Conservation (phyloP, 1,284 basidiomycete genomes). For the Apiotrichum gracile region DNA sequence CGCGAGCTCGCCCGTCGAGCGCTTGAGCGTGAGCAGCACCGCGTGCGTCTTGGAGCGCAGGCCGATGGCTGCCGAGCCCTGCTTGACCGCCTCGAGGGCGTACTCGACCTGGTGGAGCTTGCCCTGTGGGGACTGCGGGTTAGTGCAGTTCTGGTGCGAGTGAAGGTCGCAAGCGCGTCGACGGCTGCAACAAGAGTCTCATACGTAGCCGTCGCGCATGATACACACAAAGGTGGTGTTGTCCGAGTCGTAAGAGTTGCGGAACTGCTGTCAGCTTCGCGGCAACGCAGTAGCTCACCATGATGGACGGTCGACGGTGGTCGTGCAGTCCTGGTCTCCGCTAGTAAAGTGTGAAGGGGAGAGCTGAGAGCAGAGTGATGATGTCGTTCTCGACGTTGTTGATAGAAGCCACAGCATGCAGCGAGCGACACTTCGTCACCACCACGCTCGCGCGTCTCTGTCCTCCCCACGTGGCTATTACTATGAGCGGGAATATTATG, state of each 20-base stretch:
- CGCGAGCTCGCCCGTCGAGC: conserved; percentile 96
- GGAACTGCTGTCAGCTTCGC: conserved; percentile 57
- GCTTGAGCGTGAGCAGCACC: conserved; percentile 88
- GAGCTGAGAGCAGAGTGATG: background rate
- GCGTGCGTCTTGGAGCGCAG: conserved; percentile 92
- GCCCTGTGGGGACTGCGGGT: conserved; percentile 40
- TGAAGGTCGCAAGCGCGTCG: too few species aligned
- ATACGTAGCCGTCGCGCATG: too few species aligned
- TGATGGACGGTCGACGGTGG: conserved; percentile 9
- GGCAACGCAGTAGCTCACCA: conserved; percentile 8
- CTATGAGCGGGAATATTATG: too few species aligned
- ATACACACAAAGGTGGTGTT: conserved; percentile 74
- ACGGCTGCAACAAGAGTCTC: too few species aligned
- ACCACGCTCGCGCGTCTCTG: conserved; percentile 8
- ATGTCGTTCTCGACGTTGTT: too few species aligned
- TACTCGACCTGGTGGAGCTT: conserved; percentile 84
- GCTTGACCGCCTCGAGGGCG: conserved; percentile 98
- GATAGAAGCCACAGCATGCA: background rate
- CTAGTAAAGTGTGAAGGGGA: background rate
- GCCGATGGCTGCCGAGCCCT: conserved; percentile 96
- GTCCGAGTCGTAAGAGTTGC: conserved; percentile 92
- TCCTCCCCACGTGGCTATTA: conserved; percentile 11
- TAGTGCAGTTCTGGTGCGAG: too few species aligned
- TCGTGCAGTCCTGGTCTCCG: background rate
- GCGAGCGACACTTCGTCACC: conserved; percentile 1